These are phyloP conservation scores for Phaseolus coccineus DNA, from an alignment of 331 rosid genomes.

Conservation along the genomic window DNA sequence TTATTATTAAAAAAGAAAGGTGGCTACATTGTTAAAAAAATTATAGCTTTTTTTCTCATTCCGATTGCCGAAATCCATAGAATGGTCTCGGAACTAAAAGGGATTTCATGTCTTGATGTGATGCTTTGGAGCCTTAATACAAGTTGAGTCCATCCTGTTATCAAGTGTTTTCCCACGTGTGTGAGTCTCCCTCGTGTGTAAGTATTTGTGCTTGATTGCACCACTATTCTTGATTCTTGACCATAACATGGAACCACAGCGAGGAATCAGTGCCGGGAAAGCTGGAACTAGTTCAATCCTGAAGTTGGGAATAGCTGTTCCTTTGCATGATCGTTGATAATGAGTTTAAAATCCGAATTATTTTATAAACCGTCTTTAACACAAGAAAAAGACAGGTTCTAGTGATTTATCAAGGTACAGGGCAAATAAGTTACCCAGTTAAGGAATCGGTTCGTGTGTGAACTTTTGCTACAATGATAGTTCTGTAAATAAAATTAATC, in stretches of 20 bases:
- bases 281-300: conserved; percentile 47
- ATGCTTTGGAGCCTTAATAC: conserved; percentile 37
- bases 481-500: too few species aligned
- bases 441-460: neutral
- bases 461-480: too few species aligned
- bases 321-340: conserved; percentile 29
- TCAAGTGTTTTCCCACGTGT: conserved; percentile 57
- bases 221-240: conserved; percentile 44
- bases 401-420: conserved; percentile 22
- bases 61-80: conserved; percentile 46
- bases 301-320: conserved; percentile 57
- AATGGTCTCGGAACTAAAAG: conserved; percentile 51
- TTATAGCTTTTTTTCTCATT: conserved; percentile 42
- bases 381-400: conserved; percentile 49
- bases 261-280: conserved; percentile 82
- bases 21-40: conserved; percentile 29
- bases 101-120: conserved; percentile 72
- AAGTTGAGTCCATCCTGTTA: conserved; percentile 34
- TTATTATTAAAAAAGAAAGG: conserved; percentile 21
- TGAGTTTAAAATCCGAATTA: conserved; percentile 36
- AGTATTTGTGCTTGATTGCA: conserved; percentile 57
- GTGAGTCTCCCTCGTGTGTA: conserved; percentile 46
- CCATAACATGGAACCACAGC: conserved; percentile 50
- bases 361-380: conserved; percentile 28
- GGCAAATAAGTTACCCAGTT: conserved; percentile 3